A percentile compares a stretch with the other conserved stretches of the same genome.
Conservation (phyloP, 1,284 basidiomycete species). For the Heterobasidion parviporum region DNA sequence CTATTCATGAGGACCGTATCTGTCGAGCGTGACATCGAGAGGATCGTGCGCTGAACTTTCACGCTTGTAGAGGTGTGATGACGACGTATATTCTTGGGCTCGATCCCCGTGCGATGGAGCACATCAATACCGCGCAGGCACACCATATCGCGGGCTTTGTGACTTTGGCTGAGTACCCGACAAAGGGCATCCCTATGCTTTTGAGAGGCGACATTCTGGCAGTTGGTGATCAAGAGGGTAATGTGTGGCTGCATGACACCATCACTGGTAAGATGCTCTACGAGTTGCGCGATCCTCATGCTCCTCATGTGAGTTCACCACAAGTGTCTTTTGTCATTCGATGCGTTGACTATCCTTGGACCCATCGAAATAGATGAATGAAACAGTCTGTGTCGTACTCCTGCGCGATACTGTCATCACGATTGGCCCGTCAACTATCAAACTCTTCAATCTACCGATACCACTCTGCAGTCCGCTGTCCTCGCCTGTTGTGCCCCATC, state of each 20-base stretch:
- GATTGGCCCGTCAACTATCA: constrained; percentile 21
- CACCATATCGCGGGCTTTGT: neutral
- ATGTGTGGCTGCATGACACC: constrained; percentile 6
- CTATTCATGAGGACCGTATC: neutral
- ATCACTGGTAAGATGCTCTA: constrained; percentile 2
- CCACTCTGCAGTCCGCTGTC: neutral
- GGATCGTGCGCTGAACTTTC: neutral
- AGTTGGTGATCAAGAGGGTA: constrained; percentile 2
- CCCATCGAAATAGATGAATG: neutral
- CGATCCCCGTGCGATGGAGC: neutral
- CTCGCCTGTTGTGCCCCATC: constrained; percentile 1
- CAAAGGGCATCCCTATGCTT: constrained; percentile 3
- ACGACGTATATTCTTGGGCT: neutral
- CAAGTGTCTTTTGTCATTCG: neutral
- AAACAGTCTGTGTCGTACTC: constrained; percentile 27
- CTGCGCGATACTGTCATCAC: constrained; percentile 18
- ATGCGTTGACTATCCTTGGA: no score
- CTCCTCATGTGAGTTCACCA: constrained; percentile 10
- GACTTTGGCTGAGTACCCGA: neutral
- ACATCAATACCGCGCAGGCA: neutral
- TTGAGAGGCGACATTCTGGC: constrained; percentile 7
- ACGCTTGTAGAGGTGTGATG: neutral
- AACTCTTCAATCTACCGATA: constrained; percentile 4
- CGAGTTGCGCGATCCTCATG: constrained; percentile 21
- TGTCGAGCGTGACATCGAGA: no score